Evolutionary conservation across 179 eudicot species (phyloP).

Genomic region (Patellifolia procumbens): DNA sequence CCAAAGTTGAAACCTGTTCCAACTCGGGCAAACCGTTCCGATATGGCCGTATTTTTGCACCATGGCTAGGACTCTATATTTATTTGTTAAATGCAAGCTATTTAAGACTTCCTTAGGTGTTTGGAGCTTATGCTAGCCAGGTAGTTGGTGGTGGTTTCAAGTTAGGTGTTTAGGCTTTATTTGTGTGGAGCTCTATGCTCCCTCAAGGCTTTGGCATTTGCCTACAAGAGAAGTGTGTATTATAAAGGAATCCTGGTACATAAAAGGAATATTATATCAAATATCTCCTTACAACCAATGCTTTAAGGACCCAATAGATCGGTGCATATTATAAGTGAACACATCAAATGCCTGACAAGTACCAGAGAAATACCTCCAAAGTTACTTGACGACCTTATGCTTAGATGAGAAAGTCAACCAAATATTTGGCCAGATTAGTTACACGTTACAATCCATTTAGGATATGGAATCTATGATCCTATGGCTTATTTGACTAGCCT

Average conservation of each 20-base stretch:
- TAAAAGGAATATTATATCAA: no score
- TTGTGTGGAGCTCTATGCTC: not conserved
- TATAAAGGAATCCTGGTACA: no score
- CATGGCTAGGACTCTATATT: not conserved
- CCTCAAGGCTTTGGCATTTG: not conserved
- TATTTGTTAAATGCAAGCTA: not conserved
- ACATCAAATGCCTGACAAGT: not conserved
- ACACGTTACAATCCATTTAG: not conserved
- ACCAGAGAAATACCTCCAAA: no score
- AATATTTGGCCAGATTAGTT: not conserved
- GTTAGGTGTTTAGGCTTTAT: not conserved
- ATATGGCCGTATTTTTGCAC: no score
- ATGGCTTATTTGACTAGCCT: constrained; percentile 9
- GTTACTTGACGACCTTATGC: not conserved
- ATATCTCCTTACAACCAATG: no score
- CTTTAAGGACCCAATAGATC: no score
- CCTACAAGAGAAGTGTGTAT: no score
- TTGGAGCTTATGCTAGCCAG: not conserved
- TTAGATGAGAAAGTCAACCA: not conserved
- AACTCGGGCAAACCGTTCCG: no score
- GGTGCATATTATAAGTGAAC: no score
- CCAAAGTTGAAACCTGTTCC: no score
- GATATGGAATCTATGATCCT: not conserved
- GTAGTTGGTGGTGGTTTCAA: not conserved
- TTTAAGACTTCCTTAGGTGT: not conserved